A percentile compares a stretch with the other conserved stretches of the same genome.
Conservation (phyloP, 148 eudicot species). For the Camellia japonica region DNA sequence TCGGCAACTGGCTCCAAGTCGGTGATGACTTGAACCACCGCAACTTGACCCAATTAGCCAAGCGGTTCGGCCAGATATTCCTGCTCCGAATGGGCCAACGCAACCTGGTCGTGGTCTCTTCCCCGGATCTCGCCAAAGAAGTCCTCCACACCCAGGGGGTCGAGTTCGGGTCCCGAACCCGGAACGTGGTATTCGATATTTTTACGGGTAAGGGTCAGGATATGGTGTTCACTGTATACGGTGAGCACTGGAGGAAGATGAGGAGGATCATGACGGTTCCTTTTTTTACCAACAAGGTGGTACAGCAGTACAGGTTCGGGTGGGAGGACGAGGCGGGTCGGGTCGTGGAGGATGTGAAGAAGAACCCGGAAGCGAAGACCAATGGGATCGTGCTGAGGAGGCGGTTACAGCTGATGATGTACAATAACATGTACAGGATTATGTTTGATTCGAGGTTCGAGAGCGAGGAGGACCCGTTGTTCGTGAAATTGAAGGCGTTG, state of each 20-base stretch:
- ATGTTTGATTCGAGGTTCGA: slow-evolving; percentile 77
- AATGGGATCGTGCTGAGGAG: slow-evolving; percentile 56
- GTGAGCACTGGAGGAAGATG: slow-evolving; percentile 92
- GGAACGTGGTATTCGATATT: slow-evolving; percentile 78
- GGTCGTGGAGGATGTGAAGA: slow-evolving; percentile 69
- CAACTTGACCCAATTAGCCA: slow-evolving; percentile 50
- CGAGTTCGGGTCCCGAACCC: slow-evolving; percentile 70
- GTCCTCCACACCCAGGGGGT: slow-evolving; percentile 82
- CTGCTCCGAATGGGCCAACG: slow-evolving; percentile 71
- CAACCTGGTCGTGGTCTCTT: slow-evolving; percentile 63
- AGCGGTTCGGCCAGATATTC: slow-evolving; percentile 51
- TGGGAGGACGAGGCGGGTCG: slow-evolving; percentile 74
- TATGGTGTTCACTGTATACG: slow-evolving; percentile 80
- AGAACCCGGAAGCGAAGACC: slow-evolving; percentile 45
- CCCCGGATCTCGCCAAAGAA: slow-evolving; percentile 67
- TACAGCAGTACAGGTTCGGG: slow-evolving; percentile 60
- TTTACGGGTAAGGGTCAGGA: slow-evolving; percentile 84
- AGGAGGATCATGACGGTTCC: slow-evolving; percentile 84
- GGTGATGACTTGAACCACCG: slow-evolving; percentile 78
- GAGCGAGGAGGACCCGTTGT: slow-evolving; percentile 61
- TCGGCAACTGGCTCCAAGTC: slow-evolving; percentile 86
- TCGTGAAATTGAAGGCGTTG: slow-evolving; percentile 60
- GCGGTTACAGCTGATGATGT: slow-evolving; percentile 73
- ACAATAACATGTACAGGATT: slow-evolving; percentile 73
- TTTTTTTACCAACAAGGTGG: slow-evolving; percentile 79